These are phyloP conservation scores for Niveomyces coronatus DNA, from an alignment of 2,329 filamentous ascomycete genomes.

Conservation along the genomic window DNA sequence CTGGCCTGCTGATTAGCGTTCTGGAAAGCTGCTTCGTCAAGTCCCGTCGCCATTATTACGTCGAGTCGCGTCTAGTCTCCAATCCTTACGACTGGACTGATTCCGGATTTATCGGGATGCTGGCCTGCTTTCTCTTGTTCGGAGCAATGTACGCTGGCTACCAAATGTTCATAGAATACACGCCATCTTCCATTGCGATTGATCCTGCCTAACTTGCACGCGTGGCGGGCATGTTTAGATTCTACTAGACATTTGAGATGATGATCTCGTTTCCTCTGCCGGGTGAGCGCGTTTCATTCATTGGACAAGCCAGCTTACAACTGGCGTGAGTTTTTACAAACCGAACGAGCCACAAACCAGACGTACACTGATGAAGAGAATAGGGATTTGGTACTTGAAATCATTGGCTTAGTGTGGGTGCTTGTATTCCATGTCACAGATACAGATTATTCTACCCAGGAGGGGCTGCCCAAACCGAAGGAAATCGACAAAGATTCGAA, in stretches of 20 bases:
- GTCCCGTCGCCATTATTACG: not conserved
- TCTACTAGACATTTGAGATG: slow-evolving; percentile 6
- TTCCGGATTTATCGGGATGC: not conserved
- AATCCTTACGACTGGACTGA: not conserved
- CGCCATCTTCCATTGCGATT: not conserved
- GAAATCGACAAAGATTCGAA: not conserved
- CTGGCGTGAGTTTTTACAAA: slow-evolving; percentile 1
- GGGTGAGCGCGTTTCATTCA: slow-evolving; percentile 3
- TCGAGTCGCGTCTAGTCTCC: not conserved
- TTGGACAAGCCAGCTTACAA: slow-evolving; percentile 2
- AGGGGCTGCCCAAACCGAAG: not conserved
- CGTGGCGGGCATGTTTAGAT: slow-evolving; percentile 6
- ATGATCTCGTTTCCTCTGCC: slow-evolving; percentile 5
- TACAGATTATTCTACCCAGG: slow-evolving; percentile 1
- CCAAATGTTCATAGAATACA: slow-evolving; percentile 8
- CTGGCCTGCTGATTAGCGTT: slow-evolving; percentile 4
- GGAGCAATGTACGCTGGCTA: slow-evolving; percentile 5
- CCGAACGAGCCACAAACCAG: too few species aligned
- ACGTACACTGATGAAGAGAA: not conserved
- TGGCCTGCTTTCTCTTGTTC: slow-evolving; percentile 4
- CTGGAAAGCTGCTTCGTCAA: slow-evolving; percentile 2
- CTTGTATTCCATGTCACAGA: slow-evolving; percentile 4
- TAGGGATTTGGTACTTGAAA: slow-evolving; percentile 1
- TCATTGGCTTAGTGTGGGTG: slow-evolving; percentile 5
- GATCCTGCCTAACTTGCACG: slow-evolving; percentile 2